These are phyloP conservation scores for Thielaviopsis musarum DNA, from an alignment of 2,329 filamentous ascomycete genomes.

Conservation along the genomic window DNA sequence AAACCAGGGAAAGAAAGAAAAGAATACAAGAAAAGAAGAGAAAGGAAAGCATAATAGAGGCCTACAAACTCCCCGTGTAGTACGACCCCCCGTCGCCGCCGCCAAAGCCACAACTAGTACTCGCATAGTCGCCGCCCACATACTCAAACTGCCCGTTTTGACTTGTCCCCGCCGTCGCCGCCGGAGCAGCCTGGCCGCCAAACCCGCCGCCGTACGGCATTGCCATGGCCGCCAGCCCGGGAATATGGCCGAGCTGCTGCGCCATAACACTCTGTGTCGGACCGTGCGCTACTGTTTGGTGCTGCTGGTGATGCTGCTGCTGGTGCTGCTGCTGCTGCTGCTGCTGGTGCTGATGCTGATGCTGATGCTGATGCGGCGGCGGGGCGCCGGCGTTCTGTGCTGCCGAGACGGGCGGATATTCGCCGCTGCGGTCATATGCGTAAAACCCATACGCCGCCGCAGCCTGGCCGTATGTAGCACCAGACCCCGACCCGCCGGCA, in stretches of 20 bases:
- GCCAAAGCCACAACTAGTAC: neutral
- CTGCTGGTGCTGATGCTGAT: too few relatives aligned
- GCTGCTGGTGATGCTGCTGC: too few relatives aligned
- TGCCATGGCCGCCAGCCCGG: neutral
- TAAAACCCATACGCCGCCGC: neutral
- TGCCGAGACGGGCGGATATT: neutral
- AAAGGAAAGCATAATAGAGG: neutral
- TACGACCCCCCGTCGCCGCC: neutral
- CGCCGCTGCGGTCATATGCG: neutral
- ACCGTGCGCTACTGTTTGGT: too few relatives aligned
- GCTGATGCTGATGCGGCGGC: neutral
- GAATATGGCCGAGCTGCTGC: neutral
- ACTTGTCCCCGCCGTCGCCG: neutral
- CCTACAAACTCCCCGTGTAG: neutral
- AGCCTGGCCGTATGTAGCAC: slow-evolving; percentile 1
- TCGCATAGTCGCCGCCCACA: slow-evolving; percentile 3
- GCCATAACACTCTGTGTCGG: neutral
- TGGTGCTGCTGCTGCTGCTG: too few relatives aligned
- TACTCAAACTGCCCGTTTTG: slow-evolving; percentile 1
- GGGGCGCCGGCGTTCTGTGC: neutral
- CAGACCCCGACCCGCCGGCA: slow-evolving; percentile 1
- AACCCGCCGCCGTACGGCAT: neutral
- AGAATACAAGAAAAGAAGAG: too few relatives aligned
- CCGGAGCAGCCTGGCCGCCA: neutral
- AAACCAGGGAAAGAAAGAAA: too few relatives aligned